phyloP scores from a whole-genome alignment of 1,284 basidiomycete species.

The Pseudozyma sp. region DNA sequence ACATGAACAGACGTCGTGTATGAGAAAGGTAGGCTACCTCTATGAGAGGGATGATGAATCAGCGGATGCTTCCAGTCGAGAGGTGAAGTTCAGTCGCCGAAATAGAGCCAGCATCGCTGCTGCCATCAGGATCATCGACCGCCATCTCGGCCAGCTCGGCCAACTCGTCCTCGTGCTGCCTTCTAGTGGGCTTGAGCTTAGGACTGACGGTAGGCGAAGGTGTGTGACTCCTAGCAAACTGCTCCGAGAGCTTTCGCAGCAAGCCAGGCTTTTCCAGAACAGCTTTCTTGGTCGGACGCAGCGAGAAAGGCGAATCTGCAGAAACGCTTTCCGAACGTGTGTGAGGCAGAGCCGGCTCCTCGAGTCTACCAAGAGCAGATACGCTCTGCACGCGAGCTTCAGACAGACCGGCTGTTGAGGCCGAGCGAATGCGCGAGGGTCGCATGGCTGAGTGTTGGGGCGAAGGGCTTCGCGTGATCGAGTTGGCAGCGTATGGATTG shows the following conservation, averaged over 20 bases:
- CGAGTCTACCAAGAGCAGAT: conserved; percentile 28
- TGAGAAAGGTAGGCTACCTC: not conserved
- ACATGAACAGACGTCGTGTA: not conserved
- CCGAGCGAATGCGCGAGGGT: conserved; percentile 27
- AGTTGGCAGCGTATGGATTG: not conserved
- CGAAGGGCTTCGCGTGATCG: not conserved
- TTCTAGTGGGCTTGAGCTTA: conserved; percentile 13
- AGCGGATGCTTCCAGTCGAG: too few relatives aligned
- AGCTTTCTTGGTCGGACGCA: not conserved
- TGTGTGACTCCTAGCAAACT: conserved; percentile 27
- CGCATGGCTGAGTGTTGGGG: not conserved
- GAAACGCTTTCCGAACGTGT: not conserved
- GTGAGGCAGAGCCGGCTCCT: conserved; percentile 1
- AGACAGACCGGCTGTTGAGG: conserved; percentile 30
- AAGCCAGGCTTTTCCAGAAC: conserved; percentile 18
- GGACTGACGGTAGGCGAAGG: conserved; percentile 34
- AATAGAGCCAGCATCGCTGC: too few relatives aligned
- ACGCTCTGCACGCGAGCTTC: conserved; percentile 41
- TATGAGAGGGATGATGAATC: too few relatives aligned
- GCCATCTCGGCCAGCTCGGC: conserved; percentile 16
- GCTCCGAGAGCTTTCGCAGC: conserved; percentile 41
- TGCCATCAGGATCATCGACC: conserved; percentile 10
- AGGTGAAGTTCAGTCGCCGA: too few relatives aligned
- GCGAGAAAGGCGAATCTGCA: conserved; percentile 12
- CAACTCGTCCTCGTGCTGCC: conserved; percentile 9